Percentiles rank a stretch among this genome's conserved stretches.
Evolutionary conservation across 1,284 basidiomycete genomes (phyloP).

Genomic region (Cutaneotrichosporon cavernicola): DNA sequence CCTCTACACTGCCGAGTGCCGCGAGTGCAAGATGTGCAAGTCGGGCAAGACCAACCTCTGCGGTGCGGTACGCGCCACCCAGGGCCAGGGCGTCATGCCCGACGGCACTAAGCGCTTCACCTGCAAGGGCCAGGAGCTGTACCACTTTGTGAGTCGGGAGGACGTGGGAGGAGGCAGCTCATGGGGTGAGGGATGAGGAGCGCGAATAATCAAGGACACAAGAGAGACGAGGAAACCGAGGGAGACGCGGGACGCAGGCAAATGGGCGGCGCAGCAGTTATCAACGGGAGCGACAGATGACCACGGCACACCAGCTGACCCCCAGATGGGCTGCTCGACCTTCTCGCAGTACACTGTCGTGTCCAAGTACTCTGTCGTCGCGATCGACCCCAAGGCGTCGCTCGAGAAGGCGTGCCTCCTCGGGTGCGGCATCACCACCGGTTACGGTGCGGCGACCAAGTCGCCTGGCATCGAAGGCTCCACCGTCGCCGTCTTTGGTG

Average conservation of each 20-base stretch:
- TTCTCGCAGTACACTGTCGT: slow-evolving; percentile 99
- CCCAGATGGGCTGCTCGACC: slow-evolving; percentile 94
- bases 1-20: slow-evolving; percentile 92
- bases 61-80: slow-evolving; percentile 84
- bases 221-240: too few species aligned
- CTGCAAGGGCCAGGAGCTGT: slow-evolving; percentile 79
- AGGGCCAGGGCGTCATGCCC: slow-evolving; percentile 96
- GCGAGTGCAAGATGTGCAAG: slow-evolving; percentile 97
- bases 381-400: slow-evolving; percentile 79
- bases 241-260: too few species aligned
- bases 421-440: slow-evolving; percentile 97
- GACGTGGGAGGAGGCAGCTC: too few species aligned
- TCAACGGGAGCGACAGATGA: background rate
- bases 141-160: slow-evolving; percentile 74
- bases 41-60: slow-evolving; percentile 98
- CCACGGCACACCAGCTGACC: background rate
- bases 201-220: too few species aligned
- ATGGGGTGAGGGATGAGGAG: too few species aligned
- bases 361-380: slow-evolving; percentile 92
- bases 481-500: slow-evolving; percentile 90
- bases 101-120: slow-evolving; percentile 89
- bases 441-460: slow-evolving; percentile 59
- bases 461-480: slow-evolving; percentile 65
- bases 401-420: slow-evolving; percentile 92
- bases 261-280: too few species aligned